phyloP scores from a whole-genome alignment of 768 basidiomycete genomes.

The Rubroboletus satanas region DNA sequence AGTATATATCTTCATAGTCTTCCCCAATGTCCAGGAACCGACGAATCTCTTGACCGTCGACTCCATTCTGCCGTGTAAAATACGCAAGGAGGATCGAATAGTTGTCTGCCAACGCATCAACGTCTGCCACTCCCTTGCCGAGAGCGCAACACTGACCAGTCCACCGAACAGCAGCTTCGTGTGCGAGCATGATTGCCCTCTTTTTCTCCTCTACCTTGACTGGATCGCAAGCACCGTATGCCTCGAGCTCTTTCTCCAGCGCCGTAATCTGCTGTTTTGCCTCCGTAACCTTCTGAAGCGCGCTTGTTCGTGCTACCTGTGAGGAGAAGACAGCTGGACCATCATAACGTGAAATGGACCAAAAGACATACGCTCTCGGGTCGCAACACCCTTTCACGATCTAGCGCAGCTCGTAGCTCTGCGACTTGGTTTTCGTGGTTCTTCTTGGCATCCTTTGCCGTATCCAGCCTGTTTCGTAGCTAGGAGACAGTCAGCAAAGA shows the following conservation, averaged over 20 bases:
- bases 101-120: constrained; percentile 48
- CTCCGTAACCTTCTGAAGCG: constrained; percentile 47
- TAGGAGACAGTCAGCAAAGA: constrained; percentile 23
- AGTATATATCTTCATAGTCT: constrained; percentile 71
- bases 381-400: constrained; percentile 49
- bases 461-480: constrained; percentile 56
- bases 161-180: constrained; percentile 82
- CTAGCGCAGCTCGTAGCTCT: constrained; percentile 47
- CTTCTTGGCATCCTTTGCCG: constrained; percentile 45
- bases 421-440: constrained; percentile 43
- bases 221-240: constrained; percentile 84
- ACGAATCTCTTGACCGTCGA: constrained; percentile 60
- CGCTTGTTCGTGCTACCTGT: constrained; percentile 55
- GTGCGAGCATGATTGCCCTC: constrained; percentile 68
- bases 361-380: constrained; percentile 49
- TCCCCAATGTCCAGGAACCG: constrained; percentile 63
- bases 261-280: constrained; percentile 46
- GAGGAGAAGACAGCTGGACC: background rate
- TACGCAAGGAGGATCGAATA: constrained; percentile 61
- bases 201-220: constrained; percentile 73
- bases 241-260: constrained; percentile 65
- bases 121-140: background rate
- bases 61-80: constrained; percentile 59
- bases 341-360: background rate
- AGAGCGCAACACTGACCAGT: constrained; percentile 59